phyloP scores from a whole-genome alignment of 1,284 basidiomycete genomes.

The Somion occarium region DNA sequence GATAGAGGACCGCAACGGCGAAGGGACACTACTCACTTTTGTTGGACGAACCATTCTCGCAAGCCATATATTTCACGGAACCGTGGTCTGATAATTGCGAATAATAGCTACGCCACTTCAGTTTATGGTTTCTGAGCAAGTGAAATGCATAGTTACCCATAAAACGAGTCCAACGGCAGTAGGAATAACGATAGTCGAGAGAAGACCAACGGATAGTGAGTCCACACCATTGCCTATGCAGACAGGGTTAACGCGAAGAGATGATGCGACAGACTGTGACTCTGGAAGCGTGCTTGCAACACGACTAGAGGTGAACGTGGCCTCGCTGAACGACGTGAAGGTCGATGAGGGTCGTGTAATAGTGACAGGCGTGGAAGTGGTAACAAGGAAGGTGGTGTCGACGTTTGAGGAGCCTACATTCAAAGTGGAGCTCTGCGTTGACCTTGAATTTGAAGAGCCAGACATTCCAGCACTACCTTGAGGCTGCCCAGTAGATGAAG shows the following conservation, averaged over 20 bases:
- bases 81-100: slow-evolving; percentile 61
- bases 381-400: slow-evolving; percentile 31
- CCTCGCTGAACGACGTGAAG: slow-evolving; percentile 37
- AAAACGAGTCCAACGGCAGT: slow-evolving; percentile 53
- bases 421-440: slow-evolving; percentile 11
- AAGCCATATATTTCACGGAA: slow-evolving; percentile 66
- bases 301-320: slow-evolving; percentile 29
- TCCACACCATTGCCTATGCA: slow-evolving; percentile 66
- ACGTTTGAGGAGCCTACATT: slow-evolving; percentile 9
- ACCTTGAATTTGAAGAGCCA: neutral
- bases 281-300: slow-evolving; percentile 27
- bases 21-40: slow-evolving; percentile 44
- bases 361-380: slow-evolving; percentile 21
- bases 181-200: slow-evolving; percentile 54
- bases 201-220: slow-evolving; percentile 54
- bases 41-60: slow-evolving; percentile 70
- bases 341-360: slow-evolving; percentile 35
- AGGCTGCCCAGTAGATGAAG: neutral
- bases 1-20: neutral
- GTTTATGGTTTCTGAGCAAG: neutral
- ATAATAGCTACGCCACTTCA: slow-evolving; percentile 44
- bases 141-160: slow-evolving; percentile 48
- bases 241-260: slow-evolving; percentile 31
- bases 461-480: neutral
- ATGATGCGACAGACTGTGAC: slow-evolving; percentile 20